A percentile compares a stretch with the other conserved stretches of the same genome.
These are phyloP conservation scores for Boletus coccyginus DNA, from an alignment of 768 basidiomycete species.

Conservation along the genomic window DNA sequence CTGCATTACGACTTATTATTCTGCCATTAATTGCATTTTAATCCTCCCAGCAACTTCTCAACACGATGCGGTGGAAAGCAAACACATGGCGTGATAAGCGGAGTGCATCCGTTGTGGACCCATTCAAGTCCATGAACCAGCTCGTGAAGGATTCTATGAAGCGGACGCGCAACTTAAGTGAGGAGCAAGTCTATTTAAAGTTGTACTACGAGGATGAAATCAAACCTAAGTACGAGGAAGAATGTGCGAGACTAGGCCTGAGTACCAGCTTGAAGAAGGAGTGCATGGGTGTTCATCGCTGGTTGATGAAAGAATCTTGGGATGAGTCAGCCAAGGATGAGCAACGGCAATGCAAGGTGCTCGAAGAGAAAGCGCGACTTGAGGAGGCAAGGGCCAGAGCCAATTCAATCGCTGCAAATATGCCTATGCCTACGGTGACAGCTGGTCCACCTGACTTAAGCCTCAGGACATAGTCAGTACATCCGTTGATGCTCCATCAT, in stretches of 20 bases:
- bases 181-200: not conserved
- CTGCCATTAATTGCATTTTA: not conserved
- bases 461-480: no score
- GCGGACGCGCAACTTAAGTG: not conserved
- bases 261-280: not conserved
- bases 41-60: not conserved
- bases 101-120: not conserved
- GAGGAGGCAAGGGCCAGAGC: no score
- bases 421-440: no score
- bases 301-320: not conserved
- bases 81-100: not conserved
- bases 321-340: not conserved
- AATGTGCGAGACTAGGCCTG: not conserved
- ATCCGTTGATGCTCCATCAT: no score
- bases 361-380: not conserved
- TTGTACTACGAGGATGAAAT: not conserved
- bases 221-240: not conserved
- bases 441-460: no score
- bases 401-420: no score
- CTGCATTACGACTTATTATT: no score
- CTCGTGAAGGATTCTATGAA: not conserved
- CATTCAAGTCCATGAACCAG: not conserved
- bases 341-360: not conserved
- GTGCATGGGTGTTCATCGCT: not conserved
- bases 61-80: not conserved